phyloP scores from a whole-genome alignment of 257 asterid species.

The Nicotiana benthamiana region DNA sequence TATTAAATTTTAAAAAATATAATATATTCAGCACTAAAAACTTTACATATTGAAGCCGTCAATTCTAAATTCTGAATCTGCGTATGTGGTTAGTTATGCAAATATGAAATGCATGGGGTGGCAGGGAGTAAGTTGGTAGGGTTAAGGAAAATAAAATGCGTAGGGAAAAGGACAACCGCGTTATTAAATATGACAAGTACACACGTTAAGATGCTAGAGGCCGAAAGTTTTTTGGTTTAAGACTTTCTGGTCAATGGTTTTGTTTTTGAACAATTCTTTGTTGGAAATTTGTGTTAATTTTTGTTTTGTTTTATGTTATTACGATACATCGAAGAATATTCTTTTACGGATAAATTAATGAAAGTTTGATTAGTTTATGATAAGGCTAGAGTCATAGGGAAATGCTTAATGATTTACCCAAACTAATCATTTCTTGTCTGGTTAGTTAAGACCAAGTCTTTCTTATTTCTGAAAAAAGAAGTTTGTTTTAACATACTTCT shows the following conservation, averaged over 20 bases:
- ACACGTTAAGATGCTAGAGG: neutral
- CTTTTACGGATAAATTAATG: neutral
- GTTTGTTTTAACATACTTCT: too few species aligned
- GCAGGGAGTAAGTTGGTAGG: slow-evolving; percentile 13
- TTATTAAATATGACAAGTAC: slow-evolving; percentile 4
- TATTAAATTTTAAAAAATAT: neutral
- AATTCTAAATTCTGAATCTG: too few species aligned
- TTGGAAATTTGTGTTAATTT: neutral
- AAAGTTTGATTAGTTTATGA: neutral
- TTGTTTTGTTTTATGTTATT: neutral
- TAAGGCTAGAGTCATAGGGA: neutral
- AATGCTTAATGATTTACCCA: neutral
- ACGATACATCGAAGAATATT: neutral
- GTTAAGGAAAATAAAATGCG: slow-evolving; percentile 11
- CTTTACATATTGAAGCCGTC: too few species aligned
- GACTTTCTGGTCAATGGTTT: neutral
- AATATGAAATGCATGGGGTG: neutral
- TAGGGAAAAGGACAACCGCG: slow-evolving; percentile 20
- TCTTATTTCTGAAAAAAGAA: neutral
- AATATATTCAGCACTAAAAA: too few species aligned
- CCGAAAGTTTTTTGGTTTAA: neutral
- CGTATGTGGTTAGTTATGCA: too few species aligned
- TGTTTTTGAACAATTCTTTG: neutral
- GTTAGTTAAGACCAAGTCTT: neutral
- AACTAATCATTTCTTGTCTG: neutral